Base-by-base conservation (phyloP, 257 asterid species). In the Solanum tarijense region DNA sequence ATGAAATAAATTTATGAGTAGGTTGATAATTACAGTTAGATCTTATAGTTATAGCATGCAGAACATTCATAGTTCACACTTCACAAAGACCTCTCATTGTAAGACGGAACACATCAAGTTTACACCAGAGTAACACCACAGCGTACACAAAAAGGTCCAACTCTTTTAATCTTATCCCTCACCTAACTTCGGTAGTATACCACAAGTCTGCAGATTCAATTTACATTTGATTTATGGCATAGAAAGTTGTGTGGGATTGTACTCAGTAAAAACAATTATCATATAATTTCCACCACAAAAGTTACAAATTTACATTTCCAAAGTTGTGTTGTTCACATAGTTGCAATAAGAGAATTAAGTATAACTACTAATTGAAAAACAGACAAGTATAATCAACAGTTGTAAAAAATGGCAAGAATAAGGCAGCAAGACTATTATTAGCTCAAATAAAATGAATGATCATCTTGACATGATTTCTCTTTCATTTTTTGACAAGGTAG, bases 1-100 rank as follows among this genome's bases (percentile, higher is more conserved):
- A 88, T 78, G 55, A 89, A 62, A 71, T n/a, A 52, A 65, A 52
- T 39, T 88, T 65, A 79, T 18, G 86, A 89, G 84, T 83, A 73
- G 35, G 62, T 83, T 75, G 9, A 38, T 21, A 29, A 31, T 81
- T 27, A 46, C 68, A 81, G 66, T 25, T 27, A 16, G 52, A 79
- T 79, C 62, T 79, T 35, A 16, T 27, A 79, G 36, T 25, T 41
- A 25, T 41, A 25, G 18, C 85, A 79, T 27, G 68, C 68, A 46
- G 13, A 46, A 46, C 41, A 46, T 46, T 46, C 85, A 46, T 18
- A 48, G 68, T 27, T 46, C 85, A 81, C 85, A 29, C 55, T 27
- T 81, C 85, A 81, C 85, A 29, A 81, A 68, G 68, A 48, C 68
- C 68, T 27, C 60, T 16, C 60, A 29, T 29, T 81, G 39, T 81